These are phyloP conservation scores for Proliferodiscus dingleyae DNA, from an alignment of 2,329 filamentous ascomycete genomes.

Conservation along the genomic window DNA sequence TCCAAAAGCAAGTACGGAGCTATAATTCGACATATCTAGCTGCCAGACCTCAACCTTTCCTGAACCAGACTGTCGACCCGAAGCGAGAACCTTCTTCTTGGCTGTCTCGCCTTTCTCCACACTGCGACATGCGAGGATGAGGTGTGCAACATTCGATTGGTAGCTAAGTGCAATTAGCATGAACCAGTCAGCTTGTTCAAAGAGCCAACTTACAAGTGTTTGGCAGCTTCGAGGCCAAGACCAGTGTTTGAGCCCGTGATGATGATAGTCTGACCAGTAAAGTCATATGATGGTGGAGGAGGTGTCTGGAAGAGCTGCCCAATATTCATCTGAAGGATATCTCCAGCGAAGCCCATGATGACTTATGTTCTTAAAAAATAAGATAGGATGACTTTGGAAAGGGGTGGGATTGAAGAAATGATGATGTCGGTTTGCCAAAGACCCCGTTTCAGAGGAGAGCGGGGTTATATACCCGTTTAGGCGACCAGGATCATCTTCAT, in stretches of 20 bases:
- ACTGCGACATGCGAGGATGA: slow-evolving; percentile 37
- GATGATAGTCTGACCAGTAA: slow-evolving; percentile 28
- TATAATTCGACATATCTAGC: slow-evolving; percentile 10
- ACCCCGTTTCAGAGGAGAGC: too few relatives aligned
- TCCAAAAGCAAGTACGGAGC: slow-evolving; percentile 7
- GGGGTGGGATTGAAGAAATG: too few relatives aligned
- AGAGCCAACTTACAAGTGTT: slow-evolving; percentile 26
- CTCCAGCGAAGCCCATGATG: too few relatives aligned
- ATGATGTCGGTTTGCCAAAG: too few relatives aligned
- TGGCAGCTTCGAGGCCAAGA: slow-evolving; percentile 34
- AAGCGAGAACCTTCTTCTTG: slow-evolving; percentile 29
- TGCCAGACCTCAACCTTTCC: slow-evolving; percentile 13
- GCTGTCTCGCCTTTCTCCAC: slow-evolving; percentile 40
- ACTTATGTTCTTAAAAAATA: too few relatives aligned
- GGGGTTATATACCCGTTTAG: too few relatives aligned
- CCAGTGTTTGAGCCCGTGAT: slow-evolving; percentile 34
- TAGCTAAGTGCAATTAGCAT: background rate
- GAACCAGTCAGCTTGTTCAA: background rate
- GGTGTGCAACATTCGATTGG: slow-evolving; percentile 28
- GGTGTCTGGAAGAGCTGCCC: background rate
- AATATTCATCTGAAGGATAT: background rate
- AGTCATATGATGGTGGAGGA: background rate
- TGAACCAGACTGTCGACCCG: background rate
- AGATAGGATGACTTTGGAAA: too few relatives aligned
- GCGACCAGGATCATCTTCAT: too few relatives aligned